These are phyloP conservation scores for Saxophila tyrrhenica DNA, from an alignment of 495 filamentous ascomycete species.

Conservation along the genomic window DNA sequence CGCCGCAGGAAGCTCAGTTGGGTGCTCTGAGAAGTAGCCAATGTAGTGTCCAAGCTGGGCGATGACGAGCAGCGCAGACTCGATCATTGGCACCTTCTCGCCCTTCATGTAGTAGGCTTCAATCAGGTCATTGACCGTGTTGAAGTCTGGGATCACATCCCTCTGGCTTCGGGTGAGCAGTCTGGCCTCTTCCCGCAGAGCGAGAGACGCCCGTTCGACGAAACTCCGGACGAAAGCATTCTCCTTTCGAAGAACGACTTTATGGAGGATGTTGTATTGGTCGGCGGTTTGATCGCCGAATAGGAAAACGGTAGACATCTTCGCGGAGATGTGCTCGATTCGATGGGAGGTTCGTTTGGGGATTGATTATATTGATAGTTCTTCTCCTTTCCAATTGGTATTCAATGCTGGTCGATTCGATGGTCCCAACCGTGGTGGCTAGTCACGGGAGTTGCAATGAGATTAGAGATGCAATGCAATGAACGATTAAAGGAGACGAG, in stretches of 20 bases:
- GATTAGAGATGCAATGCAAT: not conserved
- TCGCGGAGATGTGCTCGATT: conserved; percentile 4
- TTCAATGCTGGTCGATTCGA: not conserved
- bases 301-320: conserved; percentile 29
- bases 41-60: conserved; percentile 67
- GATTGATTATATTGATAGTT: not conserved
- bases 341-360: not conserved
- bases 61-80: conserved; percentile 58
- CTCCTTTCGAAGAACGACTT: conserved; percentile 51
- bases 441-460: conserved; percentile 10
- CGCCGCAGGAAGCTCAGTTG: conserved; percentile 33
- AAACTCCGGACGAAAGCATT: conserved; percentile 55
- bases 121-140: conserved; percentile 57
- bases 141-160: conserved; percentile 54
- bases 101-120: conserved; percentile 51
- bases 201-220: conserved; percentile 49
- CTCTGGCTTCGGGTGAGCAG: conserved; percentile 48
- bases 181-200: conserved; percentile 53
- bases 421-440: conserved; percentile 15
- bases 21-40: conserved; percentile 48
- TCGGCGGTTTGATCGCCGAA: conserved; percentile 77
- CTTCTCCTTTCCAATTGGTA: not conserved
- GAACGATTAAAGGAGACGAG: conserved; percentile 5
- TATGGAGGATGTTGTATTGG: conserved; percentile 52
- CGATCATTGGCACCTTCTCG: conserved; percentile 47